Evolutionary conservation across 495 filamentous ascomycete genomes (phyloP), one percentile per base, ranked within the genome.

Genomic region (Xylaria palmicola): DNA sequence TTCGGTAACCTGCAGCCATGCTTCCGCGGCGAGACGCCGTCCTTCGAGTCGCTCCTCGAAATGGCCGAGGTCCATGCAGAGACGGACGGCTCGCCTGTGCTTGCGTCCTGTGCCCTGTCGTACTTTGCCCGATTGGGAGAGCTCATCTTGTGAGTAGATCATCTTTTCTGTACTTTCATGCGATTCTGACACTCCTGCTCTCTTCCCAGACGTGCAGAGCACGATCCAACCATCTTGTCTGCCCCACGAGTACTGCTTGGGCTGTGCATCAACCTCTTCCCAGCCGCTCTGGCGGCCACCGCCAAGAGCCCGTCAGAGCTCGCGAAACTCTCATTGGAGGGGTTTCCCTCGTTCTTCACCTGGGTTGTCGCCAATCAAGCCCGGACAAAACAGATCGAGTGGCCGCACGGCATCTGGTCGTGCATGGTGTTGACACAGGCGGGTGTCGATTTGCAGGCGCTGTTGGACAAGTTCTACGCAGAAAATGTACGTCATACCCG

Each of bases 71-170:
- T 40, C 12, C 43, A 56, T 47, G 43, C 41, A 34, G 17, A 56
- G 59, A 62, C 59, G n/a, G 59, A 62, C 43, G 43, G 51, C 8
- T 62, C 59, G 32, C 50, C 41, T 9, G 59, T 56, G n/a, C 26
- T 56, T 20, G 40, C 41, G 15, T 41, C 59, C 17, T 48, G 59
- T 43, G 34, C 36, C 40, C 4, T 62, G 20, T 49, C 59, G 22
- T 56, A 56, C 59, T 62, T 62, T 20, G 41, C 59, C 56, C 59
- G 59, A 34, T 47, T 62, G 19, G 59, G 59, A 0, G 50, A 62
- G 59, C 51, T 62, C 32, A 29, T 62, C 9, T 40, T 62, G 59
- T 62, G 39, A 55, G 59, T 50, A 17, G 24, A 51, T 22, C 4
- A 49, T 36, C 43, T 6, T 5, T 45, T n/a, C 5, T 17, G 19